Evolutionary conservation across 148 eudicot genomes (phyloP).

Genomic region (Spergularia marina): DNA sequence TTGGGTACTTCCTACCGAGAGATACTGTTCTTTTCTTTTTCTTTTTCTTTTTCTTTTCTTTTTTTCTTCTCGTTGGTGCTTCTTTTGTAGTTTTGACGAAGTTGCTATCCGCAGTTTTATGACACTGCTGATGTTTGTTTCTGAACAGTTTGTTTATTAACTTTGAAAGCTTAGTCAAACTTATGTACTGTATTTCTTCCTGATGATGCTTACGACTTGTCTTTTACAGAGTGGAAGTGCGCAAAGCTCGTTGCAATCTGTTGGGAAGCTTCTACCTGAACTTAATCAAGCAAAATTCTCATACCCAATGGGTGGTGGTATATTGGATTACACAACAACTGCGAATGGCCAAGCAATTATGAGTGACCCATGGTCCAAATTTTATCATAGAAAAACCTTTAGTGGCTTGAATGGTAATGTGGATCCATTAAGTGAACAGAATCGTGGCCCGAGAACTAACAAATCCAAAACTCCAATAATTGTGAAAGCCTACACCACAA

Average conservation of each 20-base stretch:
- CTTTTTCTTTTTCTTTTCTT: too few species aligned
- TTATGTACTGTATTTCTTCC: neutral
- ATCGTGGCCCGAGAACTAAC: constrained; percentile 61
- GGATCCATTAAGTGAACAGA: constrained; percentile 56
- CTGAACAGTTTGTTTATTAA: neutral
- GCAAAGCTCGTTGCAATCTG: constrained; percentile 30
- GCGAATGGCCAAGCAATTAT: constrained; percentile 32
- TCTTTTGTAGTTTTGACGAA: neutral
- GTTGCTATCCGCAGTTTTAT: neutral
- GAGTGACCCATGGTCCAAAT: constrained; percentile 52
- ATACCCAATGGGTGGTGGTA: constrained; percentile 43
- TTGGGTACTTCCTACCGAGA: neutral
- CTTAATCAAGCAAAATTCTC: constrained; percentile 45
- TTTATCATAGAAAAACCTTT: constrained; percentile 33
- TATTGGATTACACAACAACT: constrained; percentile 45
- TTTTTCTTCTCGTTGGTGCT: neutral
- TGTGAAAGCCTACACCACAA: constrained; percentile 75
- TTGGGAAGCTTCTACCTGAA: constrained; percentile 46
- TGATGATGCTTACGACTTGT: neutral
- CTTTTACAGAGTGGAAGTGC: constrained; percentile 49
- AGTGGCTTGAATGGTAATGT: constrained; percentile 43
- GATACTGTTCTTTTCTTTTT: neutral
- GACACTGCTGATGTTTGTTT: neutral
- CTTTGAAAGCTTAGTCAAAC: neutral
- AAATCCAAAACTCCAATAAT: constrained; percentile 60